Evolutionary conservation across 352 stramenopile species (phyloP).

Genomic region (Phytophthora agathidicida): DNA sequence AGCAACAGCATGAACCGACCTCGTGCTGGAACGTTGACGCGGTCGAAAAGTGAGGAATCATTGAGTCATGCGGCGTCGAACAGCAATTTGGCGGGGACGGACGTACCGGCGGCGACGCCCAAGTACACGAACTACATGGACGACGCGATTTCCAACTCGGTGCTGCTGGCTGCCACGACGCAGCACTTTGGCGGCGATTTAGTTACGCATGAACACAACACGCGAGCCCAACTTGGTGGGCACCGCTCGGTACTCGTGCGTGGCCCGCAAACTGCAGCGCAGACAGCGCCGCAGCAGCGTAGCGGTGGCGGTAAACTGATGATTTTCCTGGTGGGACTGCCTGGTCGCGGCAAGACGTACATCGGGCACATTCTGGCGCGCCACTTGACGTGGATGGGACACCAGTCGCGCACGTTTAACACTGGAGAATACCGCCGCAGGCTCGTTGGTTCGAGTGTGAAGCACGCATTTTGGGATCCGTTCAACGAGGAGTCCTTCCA

Average conservation of each 20-base stretch:
- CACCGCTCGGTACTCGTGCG: conserved; percentile 73
- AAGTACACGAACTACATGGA: conserved; percentile 82
- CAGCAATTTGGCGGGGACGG: conserved; percentile 15
- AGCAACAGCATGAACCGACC: conserved; percentile 29
- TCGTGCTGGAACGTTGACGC: conserved; percentile 62
- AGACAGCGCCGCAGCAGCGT: conserved; percentile 41
- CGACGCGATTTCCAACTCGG: conserved; percentile 67
- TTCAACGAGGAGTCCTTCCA: conserved; percentile 72
- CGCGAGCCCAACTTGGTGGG: conserved; percentile 67
- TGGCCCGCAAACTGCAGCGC: conserved; percentile 34
- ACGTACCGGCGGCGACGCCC: conserved; percentile 35
- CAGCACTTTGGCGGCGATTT: conserved; percentile 88
- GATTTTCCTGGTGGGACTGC: conserved; percentile 81
- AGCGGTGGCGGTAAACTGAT: conserved; percentile 78
- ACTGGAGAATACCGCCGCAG: conserved; percentile 81
- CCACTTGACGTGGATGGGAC: conserved; percentile 88
- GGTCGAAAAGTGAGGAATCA: conserved; percentile 78
- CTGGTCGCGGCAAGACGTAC: conserved; percentile 85
- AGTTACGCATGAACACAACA: conserved; percentile 80
- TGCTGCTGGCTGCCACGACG: conserved; percentile 79
- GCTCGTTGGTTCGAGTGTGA: conserved; percentile 69
- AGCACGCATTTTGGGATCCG: conserved; percentile 85
- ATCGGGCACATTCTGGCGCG: conserved; percentile 83
- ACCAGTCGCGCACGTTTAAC: conserved; percentile 85
- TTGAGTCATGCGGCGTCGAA: conserved; percentile 34